phyloP scores from a whole-genome alignment of 2,329 filamentous ascomycete species.

The Diaporthe aspalathi region DNA sequence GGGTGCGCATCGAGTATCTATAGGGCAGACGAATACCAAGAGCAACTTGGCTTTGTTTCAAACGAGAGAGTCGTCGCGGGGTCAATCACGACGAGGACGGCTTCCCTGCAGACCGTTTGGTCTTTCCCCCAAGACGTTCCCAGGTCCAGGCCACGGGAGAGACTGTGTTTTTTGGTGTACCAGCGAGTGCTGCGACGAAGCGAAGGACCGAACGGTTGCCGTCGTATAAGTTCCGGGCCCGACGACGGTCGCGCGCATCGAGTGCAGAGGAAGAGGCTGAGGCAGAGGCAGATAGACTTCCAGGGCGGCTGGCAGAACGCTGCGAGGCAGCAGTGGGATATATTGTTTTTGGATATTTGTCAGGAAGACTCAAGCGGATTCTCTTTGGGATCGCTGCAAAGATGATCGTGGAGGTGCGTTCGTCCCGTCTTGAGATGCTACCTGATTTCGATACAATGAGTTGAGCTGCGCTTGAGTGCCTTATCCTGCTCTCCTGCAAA shows the following conservation, averaged over 20 bases:
- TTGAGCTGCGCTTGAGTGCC: neutral
- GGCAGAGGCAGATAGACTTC: neutral
- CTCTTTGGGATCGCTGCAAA: constrained; percentile 36
- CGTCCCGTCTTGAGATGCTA: neutral
- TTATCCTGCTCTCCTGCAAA: neutral
- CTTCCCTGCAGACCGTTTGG: neutral
- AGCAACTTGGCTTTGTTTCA: neutral
- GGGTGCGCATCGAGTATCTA: neutral
- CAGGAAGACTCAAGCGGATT: neutral
- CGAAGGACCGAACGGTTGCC: neutral
- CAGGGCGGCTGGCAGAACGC: constrained; percentile 23
- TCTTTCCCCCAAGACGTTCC: neutral
- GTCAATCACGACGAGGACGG: neutral
- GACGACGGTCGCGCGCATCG: neutral
- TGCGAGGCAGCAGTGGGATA: constrained; percentile 24
- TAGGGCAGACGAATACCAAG: neutral
- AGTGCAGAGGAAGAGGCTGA: neutral
- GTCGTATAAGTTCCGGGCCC: neutral
- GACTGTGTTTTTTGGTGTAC: neutral
- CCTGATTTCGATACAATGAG: neutral
- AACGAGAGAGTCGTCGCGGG: neutral
- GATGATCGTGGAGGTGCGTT: constrained; percentile 53
- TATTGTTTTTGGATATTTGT: constrained; percentile 6
- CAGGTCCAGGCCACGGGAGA: neutral
- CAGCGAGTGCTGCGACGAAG: neutral